phyloP scores from a whole-genome alignment of 23 red algal genomes.

The Gracilaria gracilis region DNA sequence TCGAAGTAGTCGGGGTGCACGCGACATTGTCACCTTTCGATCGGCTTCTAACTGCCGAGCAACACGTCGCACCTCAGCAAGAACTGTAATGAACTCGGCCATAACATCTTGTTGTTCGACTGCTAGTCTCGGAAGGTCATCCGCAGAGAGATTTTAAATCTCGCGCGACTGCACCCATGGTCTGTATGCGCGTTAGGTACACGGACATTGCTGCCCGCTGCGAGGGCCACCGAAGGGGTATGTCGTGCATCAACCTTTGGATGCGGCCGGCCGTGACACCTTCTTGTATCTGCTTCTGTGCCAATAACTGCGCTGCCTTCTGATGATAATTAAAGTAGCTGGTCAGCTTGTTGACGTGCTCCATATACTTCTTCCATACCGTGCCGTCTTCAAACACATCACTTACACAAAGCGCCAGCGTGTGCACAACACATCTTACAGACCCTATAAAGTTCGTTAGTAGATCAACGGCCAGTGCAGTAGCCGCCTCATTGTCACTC shows the following conservation, averaged over 20 bases:
- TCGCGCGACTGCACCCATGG: background rate
- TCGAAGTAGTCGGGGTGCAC: background rate
- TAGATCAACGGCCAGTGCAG: background rate
- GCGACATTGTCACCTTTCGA: background rate
- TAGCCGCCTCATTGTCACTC: background rate
- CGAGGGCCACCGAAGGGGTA: background rate
- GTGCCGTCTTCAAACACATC: background rate
- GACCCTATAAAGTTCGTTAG: background rate
- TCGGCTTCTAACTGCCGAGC: background rate
- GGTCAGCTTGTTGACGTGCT: background rate
- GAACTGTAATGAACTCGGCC: background rate
- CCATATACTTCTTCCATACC: background rate
- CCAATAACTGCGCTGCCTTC: background rate
- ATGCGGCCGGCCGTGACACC: background rate
- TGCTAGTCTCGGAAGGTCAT: background rate
- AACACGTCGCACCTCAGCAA: slow-evolving; percentile 2
- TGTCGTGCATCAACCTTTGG: background rate
- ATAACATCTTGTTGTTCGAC: background rate
- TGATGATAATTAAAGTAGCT: background rate
- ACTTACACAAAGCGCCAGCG: background rate
- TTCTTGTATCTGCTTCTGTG: background rate
- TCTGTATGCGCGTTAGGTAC: background rate
- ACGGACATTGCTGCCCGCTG: background rate
- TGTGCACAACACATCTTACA: background rate
- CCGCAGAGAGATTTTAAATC: background rate